phyloP scores from a whole-genome alignment of 208 protist genomes.

The Acanthamoeba sp. region DNA sequence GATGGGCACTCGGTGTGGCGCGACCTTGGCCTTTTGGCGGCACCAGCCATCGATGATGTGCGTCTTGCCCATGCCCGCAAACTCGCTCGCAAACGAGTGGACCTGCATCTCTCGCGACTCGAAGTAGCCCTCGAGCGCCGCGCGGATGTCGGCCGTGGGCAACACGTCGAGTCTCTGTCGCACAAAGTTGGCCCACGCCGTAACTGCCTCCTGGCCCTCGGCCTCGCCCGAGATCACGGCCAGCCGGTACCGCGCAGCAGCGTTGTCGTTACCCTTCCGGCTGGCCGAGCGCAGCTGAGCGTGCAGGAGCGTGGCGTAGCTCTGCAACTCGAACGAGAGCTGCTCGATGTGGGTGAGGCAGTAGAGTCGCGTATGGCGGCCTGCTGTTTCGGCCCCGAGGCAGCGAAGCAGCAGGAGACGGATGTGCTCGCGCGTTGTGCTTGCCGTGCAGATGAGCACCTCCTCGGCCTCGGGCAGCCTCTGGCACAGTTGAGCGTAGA shows the following conservation, averaged over 20 bases:
- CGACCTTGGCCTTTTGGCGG: background rate
- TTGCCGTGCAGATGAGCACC: conserved; percentile 56
- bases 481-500: conserved; percentile 56
- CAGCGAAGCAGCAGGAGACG: conserved; percentile 46
- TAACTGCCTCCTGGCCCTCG: conserved; percentile 21
- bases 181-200: background rate
- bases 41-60: conserved; percentile 58
- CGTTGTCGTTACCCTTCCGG: background rate
- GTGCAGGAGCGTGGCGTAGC: conserved; percentile 5
- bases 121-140: conserved; percentile 22
- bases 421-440: conserved; percentile 47
- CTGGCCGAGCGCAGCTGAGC: background rate
- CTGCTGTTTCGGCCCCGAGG: conserved; percentile 14
- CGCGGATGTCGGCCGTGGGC: background rate
- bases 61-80: conserved; percentile 71
- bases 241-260: background rate
- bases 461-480: conserved; percentile 61
- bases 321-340: conserved; percentile 58
- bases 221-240: conserved; percentile 66
- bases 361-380: conserved; percentile 20
- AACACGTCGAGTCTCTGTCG: background rate
- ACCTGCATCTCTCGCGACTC: background rate
- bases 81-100: conserved; percentile 43
- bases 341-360: conserved; percentile 60
- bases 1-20: background rate